Evolutionary conservation across 2,329 filamentous ascomycete genomes (phyloP).

Genomic region (Cadophora malorum): DNA sequence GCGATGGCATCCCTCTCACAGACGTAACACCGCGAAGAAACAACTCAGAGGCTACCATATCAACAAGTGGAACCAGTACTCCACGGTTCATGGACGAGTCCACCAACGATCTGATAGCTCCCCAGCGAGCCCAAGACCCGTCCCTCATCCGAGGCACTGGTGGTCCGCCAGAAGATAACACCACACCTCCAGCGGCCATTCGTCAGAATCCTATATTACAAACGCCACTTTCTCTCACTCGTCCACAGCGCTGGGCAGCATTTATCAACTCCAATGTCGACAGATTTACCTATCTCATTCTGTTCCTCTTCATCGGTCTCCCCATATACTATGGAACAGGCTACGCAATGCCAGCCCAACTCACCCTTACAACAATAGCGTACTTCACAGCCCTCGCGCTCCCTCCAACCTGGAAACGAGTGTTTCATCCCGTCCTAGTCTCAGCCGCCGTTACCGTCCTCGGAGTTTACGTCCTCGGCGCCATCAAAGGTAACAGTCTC

Average conservation of each 20-base stretch:
- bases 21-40: constrained; percentile 36
- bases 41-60: constrained; percentile 30
- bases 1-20: constrained; percentile 56
- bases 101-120: constrained; percentile 33
- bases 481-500: constrained; percentile 52
- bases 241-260: constrained; percentile 58
- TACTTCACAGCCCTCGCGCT: constrained; percentile 59
- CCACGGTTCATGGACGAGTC: constrained; percentile 23
- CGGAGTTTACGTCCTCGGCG: constrained; percentile 59
- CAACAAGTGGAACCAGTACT: constrained; percentile 25
- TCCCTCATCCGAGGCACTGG: constrained; percentile 40
- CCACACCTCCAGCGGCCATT: constrained; percentile 4
- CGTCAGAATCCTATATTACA: constrained; percentile 45
- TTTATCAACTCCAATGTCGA: constrained; percentile 55
- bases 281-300: constrained; percentile 49
- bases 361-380: constrained; percentile 56
- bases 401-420: constrained; percentile 55
- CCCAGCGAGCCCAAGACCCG: constrained; percentile 42
- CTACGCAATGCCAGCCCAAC: constrained; percentile 56
- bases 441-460: constrained; percentile 60
- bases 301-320: constrained; percentile 59
- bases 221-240: constrained; percentile 51
- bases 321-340: constrained; percentile 60
- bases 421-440: constrained; percentile 64
- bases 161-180: constrained; percentile 39